Evolutionary conservation across 2,329 filamentous ascomycete species (phyloP).

Genomic region (Coniella vitis): DNA sequence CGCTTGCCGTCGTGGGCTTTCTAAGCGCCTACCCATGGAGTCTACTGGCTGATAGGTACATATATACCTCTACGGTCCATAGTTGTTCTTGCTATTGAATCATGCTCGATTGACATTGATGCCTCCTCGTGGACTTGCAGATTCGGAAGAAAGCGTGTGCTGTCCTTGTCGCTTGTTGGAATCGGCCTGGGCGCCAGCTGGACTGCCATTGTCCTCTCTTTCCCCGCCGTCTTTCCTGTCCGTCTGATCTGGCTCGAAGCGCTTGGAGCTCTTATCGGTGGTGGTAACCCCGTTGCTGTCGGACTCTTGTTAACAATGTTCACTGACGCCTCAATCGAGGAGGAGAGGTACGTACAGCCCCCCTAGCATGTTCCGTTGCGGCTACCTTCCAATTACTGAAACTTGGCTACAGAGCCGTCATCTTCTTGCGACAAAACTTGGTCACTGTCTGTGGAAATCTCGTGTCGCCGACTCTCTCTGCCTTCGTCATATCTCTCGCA

Average conservation of each 20-base stretch:
- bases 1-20: neutral
- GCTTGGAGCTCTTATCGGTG: neutral
- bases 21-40: conserved; percentile 5
- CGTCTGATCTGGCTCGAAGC: conserved; percentile 6
- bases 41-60: conserved; percentile 5
- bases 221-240: neutral
- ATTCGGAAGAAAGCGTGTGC: conserved; percentile 3
- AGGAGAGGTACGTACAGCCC: neutral
- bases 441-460: conserved; percentile 15
- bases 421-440: conserved; percentile 1
- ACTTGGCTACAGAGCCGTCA: neutral
- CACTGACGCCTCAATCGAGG: conserved; percentile 2
- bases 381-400: neutral
- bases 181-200: neutral
- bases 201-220: neutral
- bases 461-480: conserved; percentile 21
- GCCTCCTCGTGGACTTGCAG: neutral
- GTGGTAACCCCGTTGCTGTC: neutral
- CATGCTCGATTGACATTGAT: too few relatives aligned
- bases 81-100: neutral
- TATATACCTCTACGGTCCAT: too few relatives aligned
- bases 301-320: conserved; percentile 3
- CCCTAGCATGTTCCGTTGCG: neutral
- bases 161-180: conserved; percentile 5
- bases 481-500: conserved; percentile 22